Base-by-base conservation (phyloP, 208 protist genomes). In the Strigomonas galati region DNA sequence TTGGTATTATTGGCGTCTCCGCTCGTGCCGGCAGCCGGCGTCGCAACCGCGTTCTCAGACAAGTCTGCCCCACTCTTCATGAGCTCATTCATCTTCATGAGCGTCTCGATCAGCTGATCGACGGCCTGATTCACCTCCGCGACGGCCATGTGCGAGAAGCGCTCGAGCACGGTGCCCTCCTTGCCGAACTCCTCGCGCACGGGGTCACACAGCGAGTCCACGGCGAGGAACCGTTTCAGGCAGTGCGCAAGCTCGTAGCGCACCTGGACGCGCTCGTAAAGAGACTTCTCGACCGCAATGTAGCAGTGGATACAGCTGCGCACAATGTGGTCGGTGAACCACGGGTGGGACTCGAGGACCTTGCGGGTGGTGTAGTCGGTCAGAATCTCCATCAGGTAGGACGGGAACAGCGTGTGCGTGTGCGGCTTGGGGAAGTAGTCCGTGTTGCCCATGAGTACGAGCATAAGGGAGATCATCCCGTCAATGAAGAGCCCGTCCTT, bases 381-480 rank as follows among this genome's bases (percentile, higher is more conserved):
- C 70, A 92, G 51, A n/a, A 93, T 63, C 2, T 75, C 73, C 21
- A 78, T 27, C 52, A 96, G 68, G 48, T 85, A 92, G 28, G 74
- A 32, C 0, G 91, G 84, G 51, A 96, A 94, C 21, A 96, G 79
- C 19, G 85, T 82, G 71, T 96, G 91, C 37, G 85, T 94, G 78
- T 96, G 91, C 5, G 91, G 79, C 72, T 96, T 96, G 19, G 91
- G 87, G 59, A 96, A 96, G 76, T 92, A 94, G 31, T 63, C 51
- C 10, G 81, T 90, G 75, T 96, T 96, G 53, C 91, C 91, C 91
- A 96, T 96, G n/a, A 96, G 67, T 30, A 92, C 74, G 15, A 96
- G 65, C 87, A 93, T 91, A 37, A 96, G 82, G 3, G 81, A 79
- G 65, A 92, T 83, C 65, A 94, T 79, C 60, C 83, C 72, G 62